A percentile compares a stretch with the other conserved stretches of the same genome.
phyloP scores from a whole-genome alignment of 2,329 filamentous ascomycete genomes.

The Sarocladiaceae sp. region DNA sequence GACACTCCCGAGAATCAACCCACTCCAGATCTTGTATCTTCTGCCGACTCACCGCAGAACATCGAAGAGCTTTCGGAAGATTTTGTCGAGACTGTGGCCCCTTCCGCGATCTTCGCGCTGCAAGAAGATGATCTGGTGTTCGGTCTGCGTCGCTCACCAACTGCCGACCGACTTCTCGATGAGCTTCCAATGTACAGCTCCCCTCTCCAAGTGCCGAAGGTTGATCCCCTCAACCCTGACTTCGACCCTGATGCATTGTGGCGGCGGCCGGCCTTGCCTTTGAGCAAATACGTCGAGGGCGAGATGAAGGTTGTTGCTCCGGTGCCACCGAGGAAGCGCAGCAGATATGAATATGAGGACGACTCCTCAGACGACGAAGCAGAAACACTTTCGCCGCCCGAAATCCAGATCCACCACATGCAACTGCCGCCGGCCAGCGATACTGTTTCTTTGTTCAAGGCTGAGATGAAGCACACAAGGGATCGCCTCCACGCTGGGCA shows the following conservation, averaged over 20 bases:
- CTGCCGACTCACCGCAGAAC: conserved; percentile 51
- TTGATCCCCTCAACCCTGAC: conserved; percentile 53
- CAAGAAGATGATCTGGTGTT: conserved; percentile 79
- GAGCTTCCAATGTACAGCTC: conserved; percentile 78
- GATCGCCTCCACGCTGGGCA: conserved; percentile 88
- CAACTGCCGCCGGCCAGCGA: conserved; percentile 64
- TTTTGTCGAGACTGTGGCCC: conserved; percentile 52
- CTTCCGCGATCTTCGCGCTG: conserved; percentile 79
- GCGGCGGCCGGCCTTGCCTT: conserved; percentile 72
- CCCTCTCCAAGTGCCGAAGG: conserved; percentile 53
- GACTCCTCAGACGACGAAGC: conserved; percentile 62
- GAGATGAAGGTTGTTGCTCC: conserved; percentile 67
- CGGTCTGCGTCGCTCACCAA: conserved; percentile 67
- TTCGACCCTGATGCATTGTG: conserved; percentile 66
- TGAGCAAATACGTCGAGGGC: conserved; percentile 83
- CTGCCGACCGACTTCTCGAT: conserved; percentile 70
- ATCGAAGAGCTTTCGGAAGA: conserved; percentile 34
- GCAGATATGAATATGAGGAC: conserved; percentile 76
- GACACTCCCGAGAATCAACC: conserved; percentile 40
- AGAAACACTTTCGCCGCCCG: conserved; percentile 11
- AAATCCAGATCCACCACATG: conserved; percentile 38
- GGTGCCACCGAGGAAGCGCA: conserved; percentile 68
- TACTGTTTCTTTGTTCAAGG: conserved; percentile 82
- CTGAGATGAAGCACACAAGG: conserved; percentile 83
- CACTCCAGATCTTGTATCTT: conserved; percentile 65